Base-by-base conservation (phyloP, 306 rosid genomes). In the Mucuna pruriens region DNA sequence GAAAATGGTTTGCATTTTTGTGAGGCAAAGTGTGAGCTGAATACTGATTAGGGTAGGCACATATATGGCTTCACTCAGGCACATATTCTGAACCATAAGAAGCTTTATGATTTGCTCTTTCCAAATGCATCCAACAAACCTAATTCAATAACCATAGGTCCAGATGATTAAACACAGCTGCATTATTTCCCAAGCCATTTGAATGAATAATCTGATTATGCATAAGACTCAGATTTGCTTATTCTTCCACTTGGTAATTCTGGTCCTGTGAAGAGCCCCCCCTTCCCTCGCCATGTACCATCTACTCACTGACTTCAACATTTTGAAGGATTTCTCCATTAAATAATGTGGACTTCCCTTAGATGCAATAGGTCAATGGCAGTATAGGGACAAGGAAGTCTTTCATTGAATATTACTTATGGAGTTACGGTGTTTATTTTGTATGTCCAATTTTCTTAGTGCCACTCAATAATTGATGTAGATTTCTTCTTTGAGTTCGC, bases 41-140 rank as follows among this genome's bases (percentile, higher is more conserved):
- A 26, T 79, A 40, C 23, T 26, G 69, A 33, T 25, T 69, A 55
- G 15, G 29, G 36, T 61, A 29, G 77, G 58, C 65, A 60, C 20
- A 64, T 5, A 49, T 15, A 25, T 67, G 55, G 45, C 36, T 69
- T 55, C 70, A 40, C 77, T 55, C 12, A 42, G 39, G 48, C 33
- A 20, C 51, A 26, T 38, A 26, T 78, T 26, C 22, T 34, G 63
- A 55, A 72, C 48, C 33, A 1, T 6, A n/a, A 39, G 46, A 48
- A 79, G 60, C 48, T 79, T 79, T 57, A 42, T 55, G 13, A 45
- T 17, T 34, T 31, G 33, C 10, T 76, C 49, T 31, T 78, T 36
- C 9, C 55, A 40, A 42, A 54, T 74, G 5, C 57, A 75, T 25
- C 51, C 22, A 31, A 3, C 40, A 68, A 40, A 55, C 46, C 60